These are phyloP conservation scores for Fragaria ananassa DNA, from an alignment of 306 rosid genomes.

Conservation along the genomic window DNA sequence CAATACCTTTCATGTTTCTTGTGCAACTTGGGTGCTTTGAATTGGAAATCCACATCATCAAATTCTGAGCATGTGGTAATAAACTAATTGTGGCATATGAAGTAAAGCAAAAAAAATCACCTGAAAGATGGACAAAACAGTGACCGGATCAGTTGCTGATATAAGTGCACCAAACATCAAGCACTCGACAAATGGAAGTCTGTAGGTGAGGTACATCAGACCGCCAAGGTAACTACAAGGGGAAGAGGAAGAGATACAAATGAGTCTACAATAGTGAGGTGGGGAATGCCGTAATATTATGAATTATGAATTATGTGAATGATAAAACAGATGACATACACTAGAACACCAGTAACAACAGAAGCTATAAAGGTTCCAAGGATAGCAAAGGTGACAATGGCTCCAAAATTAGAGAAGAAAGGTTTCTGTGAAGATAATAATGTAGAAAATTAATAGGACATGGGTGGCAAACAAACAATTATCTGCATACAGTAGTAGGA, in stretches of 20 bases:
- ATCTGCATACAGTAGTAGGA: neutral
- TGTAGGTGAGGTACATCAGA: constrained; percentile 74
- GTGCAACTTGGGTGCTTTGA: neutral
- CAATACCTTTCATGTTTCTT: constrained; percentile 1
- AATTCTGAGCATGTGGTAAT: neutral
- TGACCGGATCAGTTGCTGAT: constrained; percentile 98
- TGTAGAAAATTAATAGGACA: constrained; percentile 5
- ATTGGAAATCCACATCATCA: constrained; percentile 6
- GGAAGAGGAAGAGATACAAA: constrained; percentile 24
- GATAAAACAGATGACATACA: constrained; percentile 49
- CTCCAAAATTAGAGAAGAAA: constrained; percentile 97
- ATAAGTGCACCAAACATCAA: constrained; percentile 98
- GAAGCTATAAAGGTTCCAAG: constrained; percentile 88
- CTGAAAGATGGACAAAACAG: constrained; percentile 97
- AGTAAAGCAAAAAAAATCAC: constrained; percentile 33
- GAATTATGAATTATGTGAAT: neutral
- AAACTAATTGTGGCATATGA: constrained; percentile 5
- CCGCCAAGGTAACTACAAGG: constrained; percentile 94
- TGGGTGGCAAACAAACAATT: neutral
- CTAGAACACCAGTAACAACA: constrained; percentile 79
- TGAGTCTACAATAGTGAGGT: neutral
- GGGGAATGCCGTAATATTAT: constrained; percentile 17
- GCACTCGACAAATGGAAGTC: constrained; percentile 95
- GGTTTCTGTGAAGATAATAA: constrained; percentile 60
- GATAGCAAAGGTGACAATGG: constrained; percentile 92